phyloP scores from a whole-genome alignment of 2,329 filamentous ascomycete genomes.

The Beauveria pseudobassiana region DNA sequence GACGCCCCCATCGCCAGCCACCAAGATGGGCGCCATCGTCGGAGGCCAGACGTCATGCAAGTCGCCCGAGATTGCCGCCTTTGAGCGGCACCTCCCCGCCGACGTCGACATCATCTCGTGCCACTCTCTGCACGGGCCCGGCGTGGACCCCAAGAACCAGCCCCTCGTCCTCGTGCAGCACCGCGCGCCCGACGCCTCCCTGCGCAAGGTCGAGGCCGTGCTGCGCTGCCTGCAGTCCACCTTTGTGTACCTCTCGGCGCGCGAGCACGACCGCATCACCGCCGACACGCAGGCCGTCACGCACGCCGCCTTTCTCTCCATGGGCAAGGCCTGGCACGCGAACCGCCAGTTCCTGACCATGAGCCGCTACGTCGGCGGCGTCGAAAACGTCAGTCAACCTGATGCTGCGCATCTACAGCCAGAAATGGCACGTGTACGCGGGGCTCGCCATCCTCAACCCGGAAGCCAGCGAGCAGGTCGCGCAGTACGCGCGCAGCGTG shows the following conservation, averaged over 20 bases:
- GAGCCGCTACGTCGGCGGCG: conserved; percentile 89
- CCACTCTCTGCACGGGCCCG: conserved; percentile 92
- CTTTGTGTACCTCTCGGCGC: conserved; percentile 78
- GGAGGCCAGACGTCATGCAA: conserved; percentile 98
- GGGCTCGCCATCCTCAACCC: conserved; percentile 96
- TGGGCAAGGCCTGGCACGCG: conserved; percentile 97
- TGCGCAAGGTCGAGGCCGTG: conserved; percentile 71
- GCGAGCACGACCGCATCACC: conserved; percentile 91
- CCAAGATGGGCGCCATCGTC: conserved; percentile 89
- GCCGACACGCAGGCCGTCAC: conserved; percentile 98
- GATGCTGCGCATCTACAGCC: conserved; percentile 91
- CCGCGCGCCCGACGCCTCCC: conserved; percentile 68
- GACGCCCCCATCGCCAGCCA: conserved; percentile 49
- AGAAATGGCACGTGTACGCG: conserved; percentile 99
- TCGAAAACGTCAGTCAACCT: conserved; percentile 99
- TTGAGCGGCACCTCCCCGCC: conserved; percentile 76
- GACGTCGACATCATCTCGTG: conserved; percentile 94
- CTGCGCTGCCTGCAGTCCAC: conserved; percentile 79
- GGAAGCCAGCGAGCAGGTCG: conserved; percentile 82
- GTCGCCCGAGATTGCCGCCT: conserved; percentile 88
- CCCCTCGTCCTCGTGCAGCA: conserved; percentile 92
- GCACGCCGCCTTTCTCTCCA: conserved; percentile 91
- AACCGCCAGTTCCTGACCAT: conserved; percentile 96
- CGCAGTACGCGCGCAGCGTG: conserved; percentile 85
- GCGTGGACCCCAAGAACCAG: conserved; percentile 80